Base-by-base conservation (phyloP, 2,329 filamentous ascomycete genomes). In the Conoideocrella luteorostrata region DNA sequence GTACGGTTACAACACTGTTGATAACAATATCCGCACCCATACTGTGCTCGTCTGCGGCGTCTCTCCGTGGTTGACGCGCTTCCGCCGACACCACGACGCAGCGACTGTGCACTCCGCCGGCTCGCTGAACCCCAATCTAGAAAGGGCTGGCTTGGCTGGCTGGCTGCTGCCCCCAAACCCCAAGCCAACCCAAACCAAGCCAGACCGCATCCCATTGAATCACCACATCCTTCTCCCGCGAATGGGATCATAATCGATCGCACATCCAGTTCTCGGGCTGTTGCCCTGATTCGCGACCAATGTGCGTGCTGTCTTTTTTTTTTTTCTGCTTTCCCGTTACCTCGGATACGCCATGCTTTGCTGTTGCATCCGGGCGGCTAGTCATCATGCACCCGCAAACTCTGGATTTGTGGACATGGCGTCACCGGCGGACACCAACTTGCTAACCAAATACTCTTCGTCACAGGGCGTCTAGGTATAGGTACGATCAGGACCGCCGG, bases 401-500 rank as follows among this genome's bases (percentile, higher is more conserved):
- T 28, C 34, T 21, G n/a, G n/a, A n/a, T n/a, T n/a, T n/a, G n/a
- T n/a, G n/a, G n/a, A n/a, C n/a, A n/a, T n/a, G n/a, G n/a, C n/a
- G n/a, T n/a, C n/a, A n/a, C n/a, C n/a, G n/a, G n/a, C n/a, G n/a
- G n/a, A 28, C 4, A 10, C 24, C 36, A 17, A 35, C 4, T 18
- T 38, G 52, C 33, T 52, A 39, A 41, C 21, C 13, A 6, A 13
- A 26, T 40, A 12, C 17, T n/a, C 48, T 29, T 29, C 45, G 33
- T 13, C 46, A 15, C 53, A 76, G 72, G 75, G 61, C 65, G 54
- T 74, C 68, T 49, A 71, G 75, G 68, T 77, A 79, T 59, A 75
- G 79, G 56, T 82, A 82, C 65, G 79, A 82, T 58, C 71, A 74
- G 60, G 75, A 79, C 58, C 77, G 73, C 59, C 78, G 72, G 64